Evolutionary conservation across 352 stramenopile genomes (phyloP).

Genomic region (Pythium myriotylum): DNA sequence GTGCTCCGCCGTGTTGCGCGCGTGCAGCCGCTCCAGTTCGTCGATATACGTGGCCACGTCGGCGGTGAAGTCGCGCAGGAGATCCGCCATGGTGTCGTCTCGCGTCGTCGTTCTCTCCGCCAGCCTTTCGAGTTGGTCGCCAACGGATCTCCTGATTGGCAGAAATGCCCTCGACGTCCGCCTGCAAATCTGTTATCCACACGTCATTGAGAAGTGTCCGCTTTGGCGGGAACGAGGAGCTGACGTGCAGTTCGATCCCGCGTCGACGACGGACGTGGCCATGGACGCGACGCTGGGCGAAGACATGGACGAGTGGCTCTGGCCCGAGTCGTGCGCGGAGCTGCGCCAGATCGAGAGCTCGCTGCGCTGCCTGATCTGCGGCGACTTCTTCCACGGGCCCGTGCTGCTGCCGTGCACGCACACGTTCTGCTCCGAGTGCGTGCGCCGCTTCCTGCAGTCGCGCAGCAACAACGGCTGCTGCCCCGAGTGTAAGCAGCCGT

Average conservation of each 20-base stretch:
- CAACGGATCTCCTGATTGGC: slow-evolving; percentile 14
- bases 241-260: slow-evolving; percentile 1
- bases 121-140: slow-evolving; percentile 4
- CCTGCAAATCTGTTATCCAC: slow-evolving; percentile 13
- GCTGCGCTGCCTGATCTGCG: slow-evolving; percentile 83
- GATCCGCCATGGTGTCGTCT: slow-evolving; percentile 43
- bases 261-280: background rate
- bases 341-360: slow-evolving; percentile 75
- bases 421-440: slow-evolving; percentile 84
- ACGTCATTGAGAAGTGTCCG: slow-evolving; percentile 6
- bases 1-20: slow-evolving; percentile 50
- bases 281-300: slow-evolving; percentile 24
- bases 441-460: slow-evolving; percentile 77
- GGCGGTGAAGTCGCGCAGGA: slow-evolving; percentile 61
- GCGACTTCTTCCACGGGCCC: slow-evolving; percentile 81
- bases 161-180: slow-evolving; percentile 10
- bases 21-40: slow-evolving; percentile 67
- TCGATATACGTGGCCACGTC: slow-evolving; percentile 49
- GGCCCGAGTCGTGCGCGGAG: slow-evolving; percentile 54
- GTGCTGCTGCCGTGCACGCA: slow-evolving; percentile 80
- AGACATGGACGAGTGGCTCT: slow-evolving; percentile 77
- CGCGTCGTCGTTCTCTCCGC: slow-evolving; percentile 1
- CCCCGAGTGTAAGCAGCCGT: slow-evolving; percentile 80
- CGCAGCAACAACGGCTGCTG: slow-evolving; percentile 72
- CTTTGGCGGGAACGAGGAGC: slow-evolving; percentile 31